phyloP scores from a whole-genome alignment of 2,329 filamentous ascomycete genomes.

The Penicillium sp. region DNA sequence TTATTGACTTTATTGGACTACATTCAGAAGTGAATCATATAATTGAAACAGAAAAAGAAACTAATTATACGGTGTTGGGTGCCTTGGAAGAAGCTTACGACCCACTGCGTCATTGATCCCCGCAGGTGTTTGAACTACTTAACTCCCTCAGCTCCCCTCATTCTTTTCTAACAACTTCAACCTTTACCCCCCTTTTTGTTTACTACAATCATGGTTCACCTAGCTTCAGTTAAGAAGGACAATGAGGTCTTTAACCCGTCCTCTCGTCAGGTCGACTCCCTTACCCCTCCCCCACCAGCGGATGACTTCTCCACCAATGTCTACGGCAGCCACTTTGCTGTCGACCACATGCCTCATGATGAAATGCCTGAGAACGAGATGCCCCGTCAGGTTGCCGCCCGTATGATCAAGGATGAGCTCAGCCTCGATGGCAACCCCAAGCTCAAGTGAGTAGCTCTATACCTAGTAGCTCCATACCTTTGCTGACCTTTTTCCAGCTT shows the following conservation, averaged over 20 bases:
- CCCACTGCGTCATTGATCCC: conserved; percentile 8
- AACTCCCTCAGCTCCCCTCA: not conserved
- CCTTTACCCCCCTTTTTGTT: not conserved
- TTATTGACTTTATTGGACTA: not conserved
- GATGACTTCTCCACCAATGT: conserved; percentile 66
- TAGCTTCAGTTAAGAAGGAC: conserved; percentile 37
- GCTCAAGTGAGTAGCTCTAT: conserved; percentile 48
- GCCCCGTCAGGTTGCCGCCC: conserved; percentile 88
- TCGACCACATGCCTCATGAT: conserved; percentile 69
- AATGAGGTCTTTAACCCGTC: conserved; percentile 34
- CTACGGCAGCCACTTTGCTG: conserved; percentile 81
- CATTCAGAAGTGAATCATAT: not conserved
- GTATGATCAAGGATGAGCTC: conserved; percentile 93
- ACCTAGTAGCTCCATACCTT: not conserved
- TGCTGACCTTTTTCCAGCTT: conserved; percentile 50
- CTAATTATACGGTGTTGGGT: not conserved
- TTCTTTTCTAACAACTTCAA: not conserved
- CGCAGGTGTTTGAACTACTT: conserved; percentile 3
- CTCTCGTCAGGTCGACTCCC: conserved; percentile 43
- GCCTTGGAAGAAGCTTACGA: not conserved
- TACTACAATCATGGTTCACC: conserved; percentile 39
- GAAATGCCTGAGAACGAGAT: conserved; percentile 89
- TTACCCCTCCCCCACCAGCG: conserved; percentile 36
- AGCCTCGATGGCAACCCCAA: conserved; percentile 88
- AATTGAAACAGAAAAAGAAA: not conserved